phyloP scores from a whole-genome alignment of 768 basidiomycete species.

The Daedaleopsis sinensis region DNA sequence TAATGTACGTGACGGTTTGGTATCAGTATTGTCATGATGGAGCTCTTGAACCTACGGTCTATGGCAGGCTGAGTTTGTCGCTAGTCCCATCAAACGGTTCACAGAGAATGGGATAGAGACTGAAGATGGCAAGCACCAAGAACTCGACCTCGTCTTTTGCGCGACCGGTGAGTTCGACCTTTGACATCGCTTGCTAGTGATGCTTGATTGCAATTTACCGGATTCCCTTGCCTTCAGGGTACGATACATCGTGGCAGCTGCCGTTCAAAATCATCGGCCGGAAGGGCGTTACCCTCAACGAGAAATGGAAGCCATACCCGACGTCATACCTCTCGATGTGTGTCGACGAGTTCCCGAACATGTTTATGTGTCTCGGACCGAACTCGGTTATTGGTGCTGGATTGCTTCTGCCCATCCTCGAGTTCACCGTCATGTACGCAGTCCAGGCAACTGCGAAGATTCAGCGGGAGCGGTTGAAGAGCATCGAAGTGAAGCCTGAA shows the following conservation, averaged over 20 bases:
- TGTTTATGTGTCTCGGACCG: slow-evolving; percentile 62
- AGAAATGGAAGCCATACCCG: slow-evolving; percentile 59
- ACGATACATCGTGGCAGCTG: slow-evolving; percentile 50
- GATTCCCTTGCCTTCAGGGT: slow-evolving; percentile 40
- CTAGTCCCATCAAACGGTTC: slow-evolving; percentile 52
- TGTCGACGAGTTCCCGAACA: slow-evolving; percentile 71
- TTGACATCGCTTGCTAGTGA: not conserved
- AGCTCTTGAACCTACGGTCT: too few relatives aligned
- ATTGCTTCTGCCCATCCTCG: slow-evolving; percentile 56
- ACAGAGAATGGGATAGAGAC: slow-evolving; percentile 61
- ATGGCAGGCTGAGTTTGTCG: slow-evolving; percentile 53
- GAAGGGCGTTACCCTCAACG: slow-evolving; percentile 50
- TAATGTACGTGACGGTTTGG: slow-evolving; percentile 50
- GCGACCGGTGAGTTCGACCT: slow-evolving; percentile 50
- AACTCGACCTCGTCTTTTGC: slow-evolving; percentile 63
- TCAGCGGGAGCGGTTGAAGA: slow-evolving; percentile 63
- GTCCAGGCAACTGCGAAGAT: slow-evolving; percentile 58
- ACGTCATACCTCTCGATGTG: slow-evolving; percentile 60
- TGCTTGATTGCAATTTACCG: not conserved
- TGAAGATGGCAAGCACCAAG: slow-evolving; percentile 52
- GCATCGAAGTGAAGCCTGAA: slow-evolving; percentile 60
- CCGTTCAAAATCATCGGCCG: slow-evolving; percentile 59
- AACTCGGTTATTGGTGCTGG: slow-evolving; percentile 59
- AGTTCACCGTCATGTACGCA: slow-evolving; percentile 60
- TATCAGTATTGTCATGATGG: too few relatives aligned